Percentiles rank a stretch among this genome's conserved stretches.
Evolutionary conservation across 257 asterid species (phyloP).

Genomic region (Verbascum thapsus): DNA sequence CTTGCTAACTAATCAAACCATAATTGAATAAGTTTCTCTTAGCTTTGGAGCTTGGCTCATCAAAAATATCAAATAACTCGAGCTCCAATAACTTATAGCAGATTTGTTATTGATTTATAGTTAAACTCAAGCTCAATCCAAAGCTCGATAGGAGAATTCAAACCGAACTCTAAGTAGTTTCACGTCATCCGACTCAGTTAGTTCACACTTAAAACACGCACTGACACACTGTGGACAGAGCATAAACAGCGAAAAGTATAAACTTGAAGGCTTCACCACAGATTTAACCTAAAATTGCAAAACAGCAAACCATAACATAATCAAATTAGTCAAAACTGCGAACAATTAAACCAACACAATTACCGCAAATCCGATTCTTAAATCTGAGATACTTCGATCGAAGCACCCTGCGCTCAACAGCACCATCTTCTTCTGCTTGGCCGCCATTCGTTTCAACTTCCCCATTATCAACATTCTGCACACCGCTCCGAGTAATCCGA

Average conservation of each 20-base stretch:
- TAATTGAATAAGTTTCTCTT: neutral
- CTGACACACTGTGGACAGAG: no score
- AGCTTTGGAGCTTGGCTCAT: neutral
- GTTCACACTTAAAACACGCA: neutral
- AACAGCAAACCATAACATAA: neutral
- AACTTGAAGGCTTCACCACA: neutral
- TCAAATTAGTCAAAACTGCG: neutral
- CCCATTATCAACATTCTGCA: constrained; percentile 27
- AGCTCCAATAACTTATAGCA: neutral
- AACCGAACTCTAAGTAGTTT: neutral
- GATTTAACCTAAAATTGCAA: neutral
- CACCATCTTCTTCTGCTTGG: constrained; percentile 34
- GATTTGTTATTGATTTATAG: neutral
- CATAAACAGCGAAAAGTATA: neutral
- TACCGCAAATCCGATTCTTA: constrained; percentile 50
- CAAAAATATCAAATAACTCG: neutral
- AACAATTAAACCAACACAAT: neutral
- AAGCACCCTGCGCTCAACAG: constrained; percentile 42
- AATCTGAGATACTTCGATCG: constrained; percentile 52
- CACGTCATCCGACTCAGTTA: neutral
- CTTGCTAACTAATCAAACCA: neutral
- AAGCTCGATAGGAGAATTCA: neutral
- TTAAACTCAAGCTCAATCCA: neutral
- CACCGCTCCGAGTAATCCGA: constrained; percentile 37
- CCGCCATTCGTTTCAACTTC: constrained; percentile 27